These are phyloP conservation scores for Gnomoniopsis sp. DNA, from an alignment of 2,329 filamentous ascomycete genomes.

Conservation along the genomic window DNA sequence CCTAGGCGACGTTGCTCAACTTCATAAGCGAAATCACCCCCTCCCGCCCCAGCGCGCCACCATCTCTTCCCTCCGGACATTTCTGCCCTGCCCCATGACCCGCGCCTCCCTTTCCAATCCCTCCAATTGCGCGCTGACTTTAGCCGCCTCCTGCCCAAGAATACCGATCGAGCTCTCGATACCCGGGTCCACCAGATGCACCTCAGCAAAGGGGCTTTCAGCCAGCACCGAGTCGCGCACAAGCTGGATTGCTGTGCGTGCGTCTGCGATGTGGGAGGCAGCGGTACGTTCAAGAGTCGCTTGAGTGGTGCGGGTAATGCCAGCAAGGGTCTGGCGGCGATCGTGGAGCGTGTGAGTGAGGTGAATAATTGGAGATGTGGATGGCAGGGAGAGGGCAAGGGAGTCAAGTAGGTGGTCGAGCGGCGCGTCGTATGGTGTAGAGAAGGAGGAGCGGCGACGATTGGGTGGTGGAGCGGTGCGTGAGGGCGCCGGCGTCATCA, in stretches of 20 bases:
- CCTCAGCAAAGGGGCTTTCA: slow-evolving; percentile 46
- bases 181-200: slow-evolving; percentile 50
- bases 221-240: slow-evolving; percentile 50
- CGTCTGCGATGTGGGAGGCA: slow-evolving; percentile 42
- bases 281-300: slow-evolving; percentile 45
- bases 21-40: neutral
- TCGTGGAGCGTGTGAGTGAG: slow-evolving; percentile 7
- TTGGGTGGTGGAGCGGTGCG: neutral
- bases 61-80: slow-evolving; percentile 48
- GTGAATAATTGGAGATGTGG: slow-evolving; percentile 22
- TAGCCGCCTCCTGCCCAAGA: slow-evolving; percentile 41
- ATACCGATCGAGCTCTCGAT: slow-evolving; percentile 48
- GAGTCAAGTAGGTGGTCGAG: slow-evolving; percentile 46
- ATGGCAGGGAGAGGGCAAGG: slow-evolving; percentile 42
- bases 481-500: slow-evolving; percentile 8
- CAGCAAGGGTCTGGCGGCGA: slow-evolving; percentile 22
- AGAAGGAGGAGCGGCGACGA: slow-evolving; percentile 35
- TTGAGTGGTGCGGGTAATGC: slow-evolving; percentile 44
- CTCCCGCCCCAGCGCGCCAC: slow-evolving; percentile 37
- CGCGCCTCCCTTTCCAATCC: slow-evolving; percentile 31
- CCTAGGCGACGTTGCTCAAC: neutral
- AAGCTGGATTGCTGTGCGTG: slow-evolving; percentile 44
- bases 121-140: slow-evolving; percentile 35
- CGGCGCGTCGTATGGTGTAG: slow-evolving; percentile 34
- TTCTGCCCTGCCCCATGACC: slow-evolving; percentile 34